Conservation (phyloP, 1,284 basidiomycete genomes). For the Apiotrichum brassicae region DNA sequence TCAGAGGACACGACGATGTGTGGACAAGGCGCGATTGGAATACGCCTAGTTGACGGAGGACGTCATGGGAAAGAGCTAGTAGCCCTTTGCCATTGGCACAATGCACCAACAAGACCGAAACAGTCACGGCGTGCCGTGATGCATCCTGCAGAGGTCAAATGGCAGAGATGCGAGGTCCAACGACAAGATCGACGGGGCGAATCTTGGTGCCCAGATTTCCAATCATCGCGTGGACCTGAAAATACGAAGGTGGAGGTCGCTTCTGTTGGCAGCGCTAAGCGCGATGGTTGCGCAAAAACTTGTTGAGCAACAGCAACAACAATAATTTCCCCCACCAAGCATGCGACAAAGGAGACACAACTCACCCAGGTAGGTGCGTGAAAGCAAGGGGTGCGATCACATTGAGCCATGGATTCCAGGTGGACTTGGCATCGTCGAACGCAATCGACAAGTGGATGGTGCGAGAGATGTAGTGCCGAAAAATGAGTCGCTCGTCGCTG, state of each 20-base stretch:
- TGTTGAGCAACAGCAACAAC: too few species aligned
- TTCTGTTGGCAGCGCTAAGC: too few species aligned
- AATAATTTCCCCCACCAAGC: too few species aligned
- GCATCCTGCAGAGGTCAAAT: neutral
- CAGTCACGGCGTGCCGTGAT: too few species aligned
- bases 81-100: too few species aligned
- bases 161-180: neutral
- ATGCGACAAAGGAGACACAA: too few species aligned
- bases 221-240: neutral
- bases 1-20: too few species aligned
- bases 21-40: too few species aligned
- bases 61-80: too few species aligned
- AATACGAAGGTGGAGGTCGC: too few species aligned
- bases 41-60: too few species aligned
- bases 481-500: constrained; percentile 34
- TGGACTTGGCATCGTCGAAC: constrained; percentile 21
- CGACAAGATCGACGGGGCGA: neutral
- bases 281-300: too few species aligned
- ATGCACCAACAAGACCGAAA: neutral
- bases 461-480: constrained; percentile 35
- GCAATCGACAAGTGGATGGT: constrained; percentile 37
- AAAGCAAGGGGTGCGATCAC: constrained; percentile 36
- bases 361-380: constrained; percentile 29
- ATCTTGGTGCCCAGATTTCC: neutral
- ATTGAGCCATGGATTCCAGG: constrained; percentile 38